Evolutionary conservation across 306 rosid species (phyloP), one percentile per base, ranked within the genome.

Genomic region (Mucuna pruriens): DNA sequence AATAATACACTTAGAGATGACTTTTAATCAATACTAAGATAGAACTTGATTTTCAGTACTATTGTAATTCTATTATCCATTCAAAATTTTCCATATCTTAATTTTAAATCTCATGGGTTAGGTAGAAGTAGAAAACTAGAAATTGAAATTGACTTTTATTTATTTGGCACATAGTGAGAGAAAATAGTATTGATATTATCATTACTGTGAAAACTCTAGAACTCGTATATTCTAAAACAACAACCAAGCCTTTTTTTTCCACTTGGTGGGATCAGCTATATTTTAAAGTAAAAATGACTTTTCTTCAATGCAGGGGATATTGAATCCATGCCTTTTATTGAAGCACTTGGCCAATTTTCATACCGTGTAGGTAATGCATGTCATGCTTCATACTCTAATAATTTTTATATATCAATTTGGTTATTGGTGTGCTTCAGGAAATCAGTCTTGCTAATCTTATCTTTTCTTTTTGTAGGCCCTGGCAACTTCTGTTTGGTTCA

Each of bases 321-420:
- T 16, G 97, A 93, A 84, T 93, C 97, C 23, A 90, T 88, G 96
- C 89, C 94, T 40, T 93, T 90, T 84, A 91, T 88, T 69, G 97
- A 93, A 85, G 97, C 96, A 54, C 93, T 93, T 79, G 96, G 94
- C 69, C 97, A 93, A 71, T 93, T 93, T 81, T 91, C 96, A 2
- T 91, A 91, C 79, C 97, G 91, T 54, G 91, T 93, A 31, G 97
- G 97, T 93, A 87, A 90, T 87, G 80, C 10, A 23, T 39, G 9
- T 52, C 81, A 23, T 46, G 36, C 79, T 66, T 55, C 25, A 34
- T 55, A 9, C 60, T 22, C 78, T 61, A 26, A 44, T 19, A 22
- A 57, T 73, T 78, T 61, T 23, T 71, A 15, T 9, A 13, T 44
- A 6, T 44, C 48, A 45, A 66, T 48, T 80, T 39, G 2, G 39